Conservation (phyloP, 169 alveolate genomes). For the Babesia bovis region DNA sequence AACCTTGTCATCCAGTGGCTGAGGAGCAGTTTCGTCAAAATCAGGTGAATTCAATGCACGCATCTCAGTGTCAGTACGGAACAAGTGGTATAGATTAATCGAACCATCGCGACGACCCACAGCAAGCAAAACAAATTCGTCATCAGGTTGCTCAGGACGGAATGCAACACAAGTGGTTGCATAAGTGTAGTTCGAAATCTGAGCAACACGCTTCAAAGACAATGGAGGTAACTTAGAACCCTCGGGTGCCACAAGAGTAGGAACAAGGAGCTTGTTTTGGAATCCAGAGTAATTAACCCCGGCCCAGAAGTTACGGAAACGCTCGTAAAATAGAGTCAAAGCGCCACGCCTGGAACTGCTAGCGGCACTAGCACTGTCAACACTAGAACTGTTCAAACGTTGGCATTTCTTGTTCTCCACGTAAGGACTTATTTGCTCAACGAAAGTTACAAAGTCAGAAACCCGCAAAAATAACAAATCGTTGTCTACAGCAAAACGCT, state of each 20-base stretch:
- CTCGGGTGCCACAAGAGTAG: conserved; percentile 58
- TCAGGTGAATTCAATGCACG: conserved; percentile 8
- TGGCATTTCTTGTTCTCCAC: conserved; percentile 51
- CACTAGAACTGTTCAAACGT: conserved; percentile 5
- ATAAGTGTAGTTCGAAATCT: conserved; percentile 63
- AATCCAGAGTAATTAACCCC: conserved; percentile 56
- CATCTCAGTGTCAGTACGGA: conserved; percentile 69
- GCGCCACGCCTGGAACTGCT: conserved; percentile 37
- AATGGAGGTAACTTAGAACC: conserved; percentile 59
- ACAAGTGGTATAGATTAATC: conserved; percentile 72
- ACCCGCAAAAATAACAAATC: conserved; percentile 52
- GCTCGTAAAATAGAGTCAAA: conserved; percentile 69
- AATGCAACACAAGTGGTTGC: conserved; percentile 82
- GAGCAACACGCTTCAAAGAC: conserved; percentile 59
- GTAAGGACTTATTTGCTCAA: conserved; percentile 44
- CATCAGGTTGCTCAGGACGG: conserved; percentile 78
- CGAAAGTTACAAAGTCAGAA: conserved; percentile 35
- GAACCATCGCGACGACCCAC: conserved; percentile 83
- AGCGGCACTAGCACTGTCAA: not conserved
- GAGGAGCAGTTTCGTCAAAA: conserved; percentile 17
- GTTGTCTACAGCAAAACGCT: conserved; percentile 49
- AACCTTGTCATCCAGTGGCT: conserved; percentile 45
- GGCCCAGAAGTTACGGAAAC: conserved; percentile 65
- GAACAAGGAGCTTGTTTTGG: conserved; percentile 65
- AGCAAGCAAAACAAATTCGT: conserved; percentile 75